phyloP scores from a whole-genome alignment of 2,329 filamentous ascomycete species.

The Aspergillus aculeatinus region DNA sequence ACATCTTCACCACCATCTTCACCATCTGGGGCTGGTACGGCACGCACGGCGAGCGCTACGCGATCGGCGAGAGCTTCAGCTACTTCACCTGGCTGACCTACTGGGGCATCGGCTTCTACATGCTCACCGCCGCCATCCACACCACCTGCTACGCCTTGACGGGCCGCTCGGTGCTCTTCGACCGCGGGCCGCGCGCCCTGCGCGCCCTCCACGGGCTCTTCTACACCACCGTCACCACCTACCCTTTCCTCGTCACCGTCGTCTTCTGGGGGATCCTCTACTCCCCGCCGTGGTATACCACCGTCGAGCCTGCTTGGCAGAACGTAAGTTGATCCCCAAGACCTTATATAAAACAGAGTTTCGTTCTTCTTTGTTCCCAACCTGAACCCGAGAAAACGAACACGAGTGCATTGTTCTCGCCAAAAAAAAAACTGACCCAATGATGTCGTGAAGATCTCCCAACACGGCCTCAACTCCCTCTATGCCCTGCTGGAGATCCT shows the following conservation, averaged over 20 bases:
- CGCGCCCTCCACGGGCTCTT: conserved; percentile 65
- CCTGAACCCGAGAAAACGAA: neutral
- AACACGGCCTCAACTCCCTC: conserved; percentile 71
- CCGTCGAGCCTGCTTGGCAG: conserved; percentile 55
- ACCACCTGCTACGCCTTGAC: conserved; percentile 64
- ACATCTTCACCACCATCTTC: conserved; percentile 68
- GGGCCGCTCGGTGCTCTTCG: conserved; percentile 55
- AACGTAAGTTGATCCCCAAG: conserved; percentile 37
- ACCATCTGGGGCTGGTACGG: conserved; percentile 67
- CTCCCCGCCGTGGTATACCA: conserved; percentile 51
- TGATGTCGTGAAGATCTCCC: conserved; percentile 52
- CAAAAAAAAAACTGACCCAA: too few relatives aligned
- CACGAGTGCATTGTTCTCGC: too few relatives aligned
- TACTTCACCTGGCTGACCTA: conserved; percentile 82
- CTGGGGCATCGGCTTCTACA: conserved; percentile 82
- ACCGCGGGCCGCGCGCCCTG: conserved; percentile 59
- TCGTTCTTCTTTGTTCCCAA: neutral
- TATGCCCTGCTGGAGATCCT: conserved; percentile 76
- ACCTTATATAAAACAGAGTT: neutral
- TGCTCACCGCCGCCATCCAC: conserved; percentile 65
- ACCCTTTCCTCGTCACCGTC: conserved; percentile 67
- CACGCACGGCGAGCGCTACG: conserved; percentile 50
- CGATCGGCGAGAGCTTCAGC: conserved; percentile 63
- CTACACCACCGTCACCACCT: conserved; percentile 63
- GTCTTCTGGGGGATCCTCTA: conserved; percentile 70